phyloP scores from a whole-genome alignment of 768 basidiomycete species.

The Nidularia sp. region DNA sequence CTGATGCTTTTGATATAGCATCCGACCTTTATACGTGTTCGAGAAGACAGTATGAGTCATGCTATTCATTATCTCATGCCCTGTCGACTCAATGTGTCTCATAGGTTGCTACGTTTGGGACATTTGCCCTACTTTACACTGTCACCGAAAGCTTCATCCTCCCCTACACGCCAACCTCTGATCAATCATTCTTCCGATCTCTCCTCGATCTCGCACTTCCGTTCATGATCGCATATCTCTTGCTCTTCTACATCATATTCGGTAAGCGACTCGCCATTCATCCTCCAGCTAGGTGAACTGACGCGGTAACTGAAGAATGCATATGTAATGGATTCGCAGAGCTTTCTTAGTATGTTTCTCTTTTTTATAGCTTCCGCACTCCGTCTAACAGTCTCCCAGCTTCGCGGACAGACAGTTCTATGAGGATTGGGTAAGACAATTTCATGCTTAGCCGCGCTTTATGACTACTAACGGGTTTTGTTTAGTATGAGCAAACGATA shows the following conservation, averaged over 20 bases:
- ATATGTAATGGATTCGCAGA: conserved; percentile 97
- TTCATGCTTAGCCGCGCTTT: background rate
- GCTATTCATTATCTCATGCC: background rate
- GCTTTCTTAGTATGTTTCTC: conserved; percentile 65
- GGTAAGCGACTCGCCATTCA: conserved; percentile 35
- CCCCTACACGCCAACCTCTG: conserved; percentile 66
- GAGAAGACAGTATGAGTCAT: conserved; percentile 51
- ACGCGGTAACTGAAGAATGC: conserved; percentile 56
- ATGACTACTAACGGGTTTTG: background rate
- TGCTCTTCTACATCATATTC: conserved; percentile 85
- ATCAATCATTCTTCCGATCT: conserved; percentile 70
- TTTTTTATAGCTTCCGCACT: background rate
- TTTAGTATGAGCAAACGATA: no score
- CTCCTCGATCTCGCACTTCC: conserved; percentile 87
- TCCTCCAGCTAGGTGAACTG: background rate
- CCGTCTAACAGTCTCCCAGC: conserved; percentile 30
- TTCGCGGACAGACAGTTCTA: conserved; percentile 99
- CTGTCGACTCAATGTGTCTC: no score
- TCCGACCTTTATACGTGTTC: conserved; percentile 78
- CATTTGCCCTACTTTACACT: conserved; percentile 90
- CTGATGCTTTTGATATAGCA: conserved; percentile 24
- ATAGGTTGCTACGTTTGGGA: conserved; percentile 86
- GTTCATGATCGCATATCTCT: conserved; percentile 88
- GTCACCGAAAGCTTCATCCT: conserved; percentile 93
- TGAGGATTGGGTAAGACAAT: conserved; percentile 85